These are phyloP conservation scores for Penicillium salamii DNA, from an alignment of 495 filamentous ascomycete species.

Conservation along the genomic window DNA sequence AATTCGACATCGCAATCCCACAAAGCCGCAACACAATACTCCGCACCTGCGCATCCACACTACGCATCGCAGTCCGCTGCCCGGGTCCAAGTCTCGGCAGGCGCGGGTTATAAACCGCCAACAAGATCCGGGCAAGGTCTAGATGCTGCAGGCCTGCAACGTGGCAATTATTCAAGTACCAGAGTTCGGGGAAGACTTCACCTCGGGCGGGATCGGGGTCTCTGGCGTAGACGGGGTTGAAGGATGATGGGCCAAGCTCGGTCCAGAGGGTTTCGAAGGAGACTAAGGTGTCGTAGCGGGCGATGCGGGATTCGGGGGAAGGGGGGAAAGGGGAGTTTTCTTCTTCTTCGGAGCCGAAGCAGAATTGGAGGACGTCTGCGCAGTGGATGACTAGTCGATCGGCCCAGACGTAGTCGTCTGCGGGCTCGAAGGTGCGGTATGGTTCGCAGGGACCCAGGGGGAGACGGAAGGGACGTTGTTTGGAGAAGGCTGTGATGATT, in stretches of 20 bases:
- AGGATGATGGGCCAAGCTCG: conserved; percentile 16
- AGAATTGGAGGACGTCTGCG: conserved; percentile 27
- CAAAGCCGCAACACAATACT: conserved; percentile 26
- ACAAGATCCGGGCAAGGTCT: conserved; percentile 37
- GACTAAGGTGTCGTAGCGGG: conserved; percentile 19
- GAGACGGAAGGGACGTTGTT: conserved; percentile 21
- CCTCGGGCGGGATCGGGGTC: conserved; percentile 16
- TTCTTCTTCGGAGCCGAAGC: conserved; percentile 21
- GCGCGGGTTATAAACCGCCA: conserved; percentile 40
- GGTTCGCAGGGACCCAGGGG: conserved; percentile 12
- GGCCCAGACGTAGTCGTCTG: conserved; percentile 30
- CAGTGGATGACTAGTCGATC: conserved; percentile 25
- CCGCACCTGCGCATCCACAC: conserved; percentile 18
- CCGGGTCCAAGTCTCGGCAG: conserved; percentile 31
- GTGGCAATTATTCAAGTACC: conserved; percentile 37
- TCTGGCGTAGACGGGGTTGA: conserved; percentile 22
- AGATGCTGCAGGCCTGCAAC: conserved; percentile 35
- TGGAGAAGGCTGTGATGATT: conserved; percentile 30
- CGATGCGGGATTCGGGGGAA: conserved; percentile 8
- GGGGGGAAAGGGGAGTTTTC: neutral
- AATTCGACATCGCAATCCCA: conserved; percentile 30
- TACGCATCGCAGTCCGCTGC: conserved; percentile 16
- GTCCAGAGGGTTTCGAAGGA: conserved; percentile 16
- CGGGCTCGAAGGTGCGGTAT: conserved; percentile 18
- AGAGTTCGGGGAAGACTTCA: conserved; percentile 36